Base-by-base conservation (phyloP, 2,329 filamentous ascomycete species). In the Aureobasidium sp. region DNA sequence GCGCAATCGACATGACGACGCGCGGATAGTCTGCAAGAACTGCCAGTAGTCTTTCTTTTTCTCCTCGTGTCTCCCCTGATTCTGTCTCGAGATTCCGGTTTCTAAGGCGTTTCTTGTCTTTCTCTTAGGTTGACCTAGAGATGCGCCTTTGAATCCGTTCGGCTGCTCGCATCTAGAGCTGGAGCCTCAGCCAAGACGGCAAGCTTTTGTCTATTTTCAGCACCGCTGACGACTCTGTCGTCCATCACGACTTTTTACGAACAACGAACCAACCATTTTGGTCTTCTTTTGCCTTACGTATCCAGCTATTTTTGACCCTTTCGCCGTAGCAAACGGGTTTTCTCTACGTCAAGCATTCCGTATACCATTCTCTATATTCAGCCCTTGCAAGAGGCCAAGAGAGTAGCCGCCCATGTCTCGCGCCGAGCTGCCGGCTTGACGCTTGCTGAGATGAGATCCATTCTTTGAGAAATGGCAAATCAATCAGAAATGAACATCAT, bases 1-100 rank as follows among this genome's bases (percentile, higher is more conserved):
- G 59, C 59, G 49, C 59, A 61, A 53, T 54, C 59, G 52, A 30
- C 32, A 61, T 55, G 59, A 61, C 59, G 47, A 50, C 57, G 57
- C n/a, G 21, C 27, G 39, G 36, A 42, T 53, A 50, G 58, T 52
- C n/a, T 16, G 5, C 45, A 52, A 44, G 32, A 61, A 53, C 59
- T 53, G 59, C 48, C 59, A 61, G 59, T 61, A 61, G 59, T 53
- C 10, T 36, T 44, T 27, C 32, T n/a, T 8, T 39, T 30, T 36
- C 53, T 25, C 39, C 10, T 45, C 53, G 53, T 45, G 39, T 45
- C 41, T 57, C 53, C 21, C 41, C 42, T 30, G 21, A 6, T 34
- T 5, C 39, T 44, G 39, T 34, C 41, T 57, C n/a, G 21, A 45
- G 39, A 57, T 45, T 27, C 16, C 39, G n/a, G 53, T 45, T 44